Evolutionary conservation across 1,284 basidiomycete species (phyloP).

Genomic region (Austropuccinia psidii): DNA sequence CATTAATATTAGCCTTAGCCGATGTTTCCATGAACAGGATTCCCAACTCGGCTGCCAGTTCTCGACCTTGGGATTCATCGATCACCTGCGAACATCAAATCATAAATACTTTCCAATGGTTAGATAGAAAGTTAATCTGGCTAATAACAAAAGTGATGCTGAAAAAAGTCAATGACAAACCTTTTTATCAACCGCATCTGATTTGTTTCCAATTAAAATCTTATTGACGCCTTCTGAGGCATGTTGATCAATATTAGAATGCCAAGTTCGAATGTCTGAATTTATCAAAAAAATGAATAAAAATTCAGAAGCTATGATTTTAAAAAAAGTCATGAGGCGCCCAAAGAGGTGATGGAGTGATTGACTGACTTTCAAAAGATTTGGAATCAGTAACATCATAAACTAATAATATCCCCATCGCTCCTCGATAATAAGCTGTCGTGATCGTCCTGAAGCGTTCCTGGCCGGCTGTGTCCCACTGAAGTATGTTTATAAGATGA

Average conservation of each 20-base stretch:
- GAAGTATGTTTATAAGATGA: constrained; percentile 30
- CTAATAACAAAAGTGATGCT: background rate
- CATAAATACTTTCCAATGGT: background rate
- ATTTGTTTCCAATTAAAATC: constrained; percentile 98
- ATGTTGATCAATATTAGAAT: constrained; percentile 96
- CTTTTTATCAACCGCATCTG: constrained; percentile 95
- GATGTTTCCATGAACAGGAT: constrained; percentile 97
- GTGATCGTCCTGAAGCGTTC: constrained; percentile 99
- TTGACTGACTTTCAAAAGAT: constrained; percentile 82
- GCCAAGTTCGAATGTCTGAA: constrained; percentile 96
- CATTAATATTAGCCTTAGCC: constrained; percentile 93
- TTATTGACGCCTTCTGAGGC: constrained; percentile 98
- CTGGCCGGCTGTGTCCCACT: constrained; percentile 99
- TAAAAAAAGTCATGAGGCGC: background rate
- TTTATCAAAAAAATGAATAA: background rate
- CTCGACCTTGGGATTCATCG: constrained; percentile 63
- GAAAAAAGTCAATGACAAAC: constrained; percentile 38
- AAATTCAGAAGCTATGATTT: background rate
- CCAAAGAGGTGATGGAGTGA: background rate
- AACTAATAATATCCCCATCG: constrained; percentile 97
- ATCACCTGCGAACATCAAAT: constrained; percentile 54
- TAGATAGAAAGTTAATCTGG: background rate
- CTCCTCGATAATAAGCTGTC: constrained; percentile 99
- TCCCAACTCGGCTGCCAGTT: constrained; percentile 77
- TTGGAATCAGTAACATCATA: constrained; percentile 98